Evolutionary conservation across 108 stramenopile genomes (phyloP).

Genomic region (Skeletonema grethae): DNA sequence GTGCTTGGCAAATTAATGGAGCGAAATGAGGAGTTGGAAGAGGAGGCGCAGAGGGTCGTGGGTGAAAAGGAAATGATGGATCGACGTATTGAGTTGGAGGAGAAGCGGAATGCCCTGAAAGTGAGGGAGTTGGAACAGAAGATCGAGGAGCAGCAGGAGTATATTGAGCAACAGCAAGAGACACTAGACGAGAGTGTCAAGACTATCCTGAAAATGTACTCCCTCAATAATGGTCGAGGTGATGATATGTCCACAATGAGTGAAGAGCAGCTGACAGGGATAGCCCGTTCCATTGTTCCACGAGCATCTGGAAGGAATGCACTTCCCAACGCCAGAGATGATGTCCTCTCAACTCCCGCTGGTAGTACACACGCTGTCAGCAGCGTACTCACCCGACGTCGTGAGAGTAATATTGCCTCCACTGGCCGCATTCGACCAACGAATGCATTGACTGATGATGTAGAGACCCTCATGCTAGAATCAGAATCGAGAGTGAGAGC

Average conservation of each 20-base stretch:
- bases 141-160: slow-evolving; percentile 39
- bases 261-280: slow-evolving; percentile 39
- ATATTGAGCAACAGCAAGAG: slow-evolving; percentile 49
- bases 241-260: slow-evolving; percentile 44
- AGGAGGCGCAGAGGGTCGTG: slow-evolving; percentile 22
- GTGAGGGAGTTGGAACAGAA: slow-evolving; percentile 41
- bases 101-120: slow-evolving; percentile 30
- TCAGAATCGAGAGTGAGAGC: background rate
- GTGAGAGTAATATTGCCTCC: too few relatives aligned
- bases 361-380: too few relatives aligned
- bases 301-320: background rate
- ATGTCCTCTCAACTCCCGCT: background rate
- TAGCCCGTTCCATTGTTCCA: slow-evolving; percentile 43
- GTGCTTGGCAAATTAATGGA: slow-evolving; percentile 48
- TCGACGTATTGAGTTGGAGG: slow-evolving; percentile 35
- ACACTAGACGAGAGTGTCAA: slow-evolving; percentile 51
- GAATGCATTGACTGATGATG: slow-evolving; percentile 7
- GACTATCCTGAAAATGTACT: slow-evolving; percentile 47
- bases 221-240: slow-evolving; percentile 37
- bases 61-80: slow-evolving; percentile 40
- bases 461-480: slow-evolving; percentile 11
- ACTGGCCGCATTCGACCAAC: background rate
- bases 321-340: background rate
- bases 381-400: too few relatives aligned
- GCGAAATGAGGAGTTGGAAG: slow-evolving; percentile 40